Conservation (phyloP, 2,329 filamentous ascomycete species). For the Huntiella omanensis region DNA sequence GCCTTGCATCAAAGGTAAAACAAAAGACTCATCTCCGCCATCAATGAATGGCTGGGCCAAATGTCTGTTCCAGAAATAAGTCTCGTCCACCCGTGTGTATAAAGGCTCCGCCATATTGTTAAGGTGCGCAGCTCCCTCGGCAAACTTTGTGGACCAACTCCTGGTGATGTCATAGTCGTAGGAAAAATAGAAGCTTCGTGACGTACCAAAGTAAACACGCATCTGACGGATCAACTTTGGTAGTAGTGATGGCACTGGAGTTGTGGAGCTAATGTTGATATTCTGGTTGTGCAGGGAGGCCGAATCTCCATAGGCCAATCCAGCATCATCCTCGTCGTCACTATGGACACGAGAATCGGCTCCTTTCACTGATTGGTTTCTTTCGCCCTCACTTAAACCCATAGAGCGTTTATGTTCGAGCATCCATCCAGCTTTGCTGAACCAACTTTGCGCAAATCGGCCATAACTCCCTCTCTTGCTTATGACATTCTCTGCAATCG, state of each 20-base stretch:
- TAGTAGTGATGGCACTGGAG: constrained; percentile 34
- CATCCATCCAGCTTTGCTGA: constrained; percentile 68
- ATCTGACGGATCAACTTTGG: constrained; percentile 74
- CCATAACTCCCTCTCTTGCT: constrained; percentile 68
- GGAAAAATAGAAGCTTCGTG: constrained; percentile 80
- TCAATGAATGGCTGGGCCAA: constrained; percentile 57
- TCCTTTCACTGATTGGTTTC: constrained; percentile 17
- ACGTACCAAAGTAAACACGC: constrained; percentile 65
- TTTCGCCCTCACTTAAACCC: constrained; percentile 36
- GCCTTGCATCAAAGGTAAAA: constrained; percentile 76
- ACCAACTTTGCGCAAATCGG: constrained; percentile 79
- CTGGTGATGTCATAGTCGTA: constrained; percentile 87
- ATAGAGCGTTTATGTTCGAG: constrained; percentile 49
- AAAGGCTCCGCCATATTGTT: constrained; percentile 30
- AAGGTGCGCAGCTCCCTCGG: constrained; percentile 20
- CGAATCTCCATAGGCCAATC: constrained; percentile 7
- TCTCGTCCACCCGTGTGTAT: constrained; percentile 51
- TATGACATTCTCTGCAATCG: constrained; percentile 78
- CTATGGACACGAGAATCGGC: constrained; percentile 17
- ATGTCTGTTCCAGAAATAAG: constrained; percentile 83
- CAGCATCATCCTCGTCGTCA: constrained; percentile 9
- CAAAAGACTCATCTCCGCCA: constrained; percentile 48
- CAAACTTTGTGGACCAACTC: constrained; percentile 27
- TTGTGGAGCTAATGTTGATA: neutral
- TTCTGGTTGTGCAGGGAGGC: neutral